These are phyloP conservation scores for Globisporangium polare DNA, from an alignment of 352 stramenopile species.

Conservation along the genomic window DNA sequence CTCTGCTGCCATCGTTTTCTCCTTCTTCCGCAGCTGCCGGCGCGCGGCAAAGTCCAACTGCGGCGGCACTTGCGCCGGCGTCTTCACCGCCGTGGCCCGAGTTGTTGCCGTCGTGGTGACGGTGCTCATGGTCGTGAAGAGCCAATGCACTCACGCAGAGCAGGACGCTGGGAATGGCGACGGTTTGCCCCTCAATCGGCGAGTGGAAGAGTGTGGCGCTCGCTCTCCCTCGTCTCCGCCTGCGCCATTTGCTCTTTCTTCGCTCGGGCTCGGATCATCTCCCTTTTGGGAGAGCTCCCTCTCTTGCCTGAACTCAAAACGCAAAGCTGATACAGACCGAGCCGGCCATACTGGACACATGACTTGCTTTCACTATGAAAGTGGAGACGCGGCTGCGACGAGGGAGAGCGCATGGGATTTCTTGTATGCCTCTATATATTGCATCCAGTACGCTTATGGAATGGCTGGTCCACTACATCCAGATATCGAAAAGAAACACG, in stretches of 20 bases:
- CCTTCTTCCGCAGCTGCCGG: neutral
- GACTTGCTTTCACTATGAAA: neutral
- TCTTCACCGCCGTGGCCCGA: neutral
- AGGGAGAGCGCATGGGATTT: neutral
- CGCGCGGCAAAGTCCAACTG: slow-evolving; percentile 7
- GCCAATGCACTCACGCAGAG: neutral
- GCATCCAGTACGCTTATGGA: too few species aligned
- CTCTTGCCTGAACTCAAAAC: neutral
- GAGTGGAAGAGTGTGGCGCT: neutral
- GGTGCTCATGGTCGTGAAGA: neutral
- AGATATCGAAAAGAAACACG: too few species aligned
- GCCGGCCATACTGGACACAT: neutral
- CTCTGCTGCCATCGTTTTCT: slow-evolving; percentile 10
- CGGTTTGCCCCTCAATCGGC: neutral
- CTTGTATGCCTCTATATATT: neutral
- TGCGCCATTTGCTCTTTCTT: neutral
- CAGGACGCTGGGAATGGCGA: neutral
- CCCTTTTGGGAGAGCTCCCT: neutral
- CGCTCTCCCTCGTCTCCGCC: neutral
- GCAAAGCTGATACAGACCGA: neutral
- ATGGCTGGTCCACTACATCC: too few species aligned
- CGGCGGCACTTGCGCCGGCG: slow-evolving; percentile 4
- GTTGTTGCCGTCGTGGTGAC: neutral
- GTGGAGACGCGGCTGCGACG: neutral
- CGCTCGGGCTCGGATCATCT: neutral